phyloP scores from a whole-genome alignment of 2,329 filamentous ascomycete species.

The Alternaria arborescens region DNA sequence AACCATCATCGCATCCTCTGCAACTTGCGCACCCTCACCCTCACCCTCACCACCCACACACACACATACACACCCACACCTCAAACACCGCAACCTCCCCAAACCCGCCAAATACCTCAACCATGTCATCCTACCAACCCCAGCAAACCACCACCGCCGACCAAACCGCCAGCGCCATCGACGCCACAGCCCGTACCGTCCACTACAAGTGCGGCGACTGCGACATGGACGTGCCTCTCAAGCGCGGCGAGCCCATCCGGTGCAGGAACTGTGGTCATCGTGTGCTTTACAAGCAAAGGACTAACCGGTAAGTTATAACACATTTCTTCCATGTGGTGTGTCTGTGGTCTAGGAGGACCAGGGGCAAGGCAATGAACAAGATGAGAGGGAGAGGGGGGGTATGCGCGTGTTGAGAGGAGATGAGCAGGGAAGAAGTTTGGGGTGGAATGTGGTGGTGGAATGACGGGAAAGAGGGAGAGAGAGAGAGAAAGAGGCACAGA shows the following conservation, averaged over 20 bases:
- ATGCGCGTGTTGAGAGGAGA: too few relatives aligned
- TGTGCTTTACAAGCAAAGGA: conserved; percentile 96
- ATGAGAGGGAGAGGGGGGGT: too few relatives aligned
- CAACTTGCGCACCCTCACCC: neutral
- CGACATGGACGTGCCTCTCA: conserved; percentile 77
- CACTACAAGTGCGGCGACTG: conserved; percentile 79
- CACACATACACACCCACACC: too few relatives aligned
- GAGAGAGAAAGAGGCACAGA: neutral
- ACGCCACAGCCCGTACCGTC: conserved; percentile 56
- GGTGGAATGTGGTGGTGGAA: too few relatives aligned
- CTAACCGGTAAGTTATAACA: conserved; percentile 77
- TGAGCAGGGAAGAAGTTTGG: too few relatives aligned
- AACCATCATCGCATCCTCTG: neutral
- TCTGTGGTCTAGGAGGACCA: too few relatives aligned
- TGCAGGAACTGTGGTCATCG: conserved; percentile 95
- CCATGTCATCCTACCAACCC: conserved; percentile 5
- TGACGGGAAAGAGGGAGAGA: neutral
- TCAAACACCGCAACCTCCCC: neutral
- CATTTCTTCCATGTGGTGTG: too few relatives aligned
- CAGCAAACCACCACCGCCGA: neutral
- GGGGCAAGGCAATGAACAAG: accelerated
- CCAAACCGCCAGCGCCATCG: conserved; percentile 24
- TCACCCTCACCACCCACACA: too few relatives aligned
- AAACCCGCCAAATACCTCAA: too few relatives aligned
- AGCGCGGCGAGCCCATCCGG: conserved; percentile 80